Conservation (phyloP, 208 protist genomes). For the Entamoeba invadens region DNA sequence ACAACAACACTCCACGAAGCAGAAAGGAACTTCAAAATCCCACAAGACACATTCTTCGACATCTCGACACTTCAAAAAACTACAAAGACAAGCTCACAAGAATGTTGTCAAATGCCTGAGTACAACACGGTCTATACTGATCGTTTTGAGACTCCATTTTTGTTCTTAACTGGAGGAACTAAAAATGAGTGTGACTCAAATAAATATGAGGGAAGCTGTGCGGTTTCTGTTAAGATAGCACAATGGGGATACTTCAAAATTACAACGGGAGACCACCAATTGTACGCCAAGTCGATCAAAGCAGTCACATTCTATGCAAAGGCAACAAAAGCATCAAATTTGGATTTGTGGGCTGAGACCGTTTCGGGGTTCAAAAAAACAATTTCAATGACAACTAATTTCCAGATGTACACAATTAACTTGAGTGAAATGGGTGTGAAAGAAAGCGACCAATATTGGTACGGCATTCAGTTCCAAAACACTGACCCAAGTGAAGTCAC, state of each 20-base stretch:
- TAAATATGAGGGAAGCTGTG: not conserved
- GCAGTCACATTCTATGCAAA: not conserved
- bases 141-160: not conserved
- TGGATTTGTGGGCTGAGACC: not conserved
- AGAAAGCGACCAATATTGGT: not conserved
- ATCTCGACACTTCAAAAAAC: not conserved
- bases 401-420: not conserved
- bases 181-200: not conserved
- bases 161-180: not conserved
- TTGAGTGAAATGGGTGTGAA: not conserved
- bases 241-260: not conserved
- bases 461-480: not conserved
- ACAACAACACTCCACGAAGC: not conserved
- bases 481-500: not conserved
- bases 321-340: not conserved
- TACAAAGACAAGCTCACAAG: not conserved
- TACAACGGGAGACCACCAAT: not conserved
- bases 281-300: not conserved
- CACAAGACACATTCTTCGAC: not conserved
- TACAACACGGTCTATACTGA: not conserved
- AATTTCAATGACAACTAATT: not conserved
- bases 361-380: not conserved
- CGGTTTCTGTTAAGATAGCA: not conserved
- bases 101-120: not conserved
- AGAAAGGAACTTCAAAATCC: not conserved